Evolutionary conservation across 352 stramenopile species (phyloP), one percentile per base, ranked within the genome.

Genomic region (Pythium rishiriense): DNA sequence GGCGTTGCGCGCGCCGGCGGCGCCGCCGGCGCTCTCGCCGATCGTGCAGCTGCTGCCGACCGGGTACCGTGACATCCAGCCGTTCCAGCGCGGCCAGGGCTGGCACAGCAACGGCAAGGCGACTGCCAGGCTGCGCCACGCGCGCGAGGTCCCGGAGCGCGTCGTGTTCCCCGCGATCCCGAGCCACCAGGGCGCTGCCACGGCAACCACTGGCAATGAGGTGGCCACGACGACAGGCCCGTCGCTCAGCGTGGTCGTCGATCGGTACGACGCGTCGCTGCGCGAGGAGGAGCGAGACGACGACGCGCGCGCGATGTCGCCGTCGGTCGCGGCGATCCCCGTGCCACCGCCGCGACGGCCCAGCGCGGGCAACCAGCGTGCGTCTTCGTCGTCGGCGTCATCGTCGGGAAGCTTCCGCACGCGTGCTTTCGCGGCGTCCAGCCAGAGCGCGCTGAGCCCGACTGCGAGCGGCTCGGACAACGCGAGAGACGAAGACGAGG

Each of bases 31-130:
- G 28, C 57, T 88, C 8, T 91, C 82, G 1, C 82, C 82, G n/a
- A 74, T 89, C 39, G 75, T 86, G 26, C 75, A 81, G 28, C 60
- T 87, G 1, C 55, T 88, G 35, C 80, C 82, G 2, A 88, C 75
- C 2, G 82, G 82, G 0, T 89, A 89, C 56, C 78, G 80, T 41
- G 78, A 88, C 52, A 77, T 91, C n/a, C 78, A 88, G 46, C 82
- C 76, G 10, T 81, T 91, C 66, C 79, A 87, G 29, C 83, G 81
- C 26, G 82, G 79, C 51, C 71, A 81, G 66, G 78, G 78, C 11
- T 91, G 82, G 80, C 82, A 89, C 60, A 68, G 70, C 51, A 91
- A 91, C 29, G 82, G 82, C 10, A 69, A 70, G 50, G 46, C 31
- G 10, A 57, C 53, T 14, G 72, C 54, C 43, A 83, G 68, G 33